These are phyloP conservation scores for Ceratobasidium sp. DNA, from an alignment of 1,284 basidiomycete species.

Conservation along the genomic window DNA sequence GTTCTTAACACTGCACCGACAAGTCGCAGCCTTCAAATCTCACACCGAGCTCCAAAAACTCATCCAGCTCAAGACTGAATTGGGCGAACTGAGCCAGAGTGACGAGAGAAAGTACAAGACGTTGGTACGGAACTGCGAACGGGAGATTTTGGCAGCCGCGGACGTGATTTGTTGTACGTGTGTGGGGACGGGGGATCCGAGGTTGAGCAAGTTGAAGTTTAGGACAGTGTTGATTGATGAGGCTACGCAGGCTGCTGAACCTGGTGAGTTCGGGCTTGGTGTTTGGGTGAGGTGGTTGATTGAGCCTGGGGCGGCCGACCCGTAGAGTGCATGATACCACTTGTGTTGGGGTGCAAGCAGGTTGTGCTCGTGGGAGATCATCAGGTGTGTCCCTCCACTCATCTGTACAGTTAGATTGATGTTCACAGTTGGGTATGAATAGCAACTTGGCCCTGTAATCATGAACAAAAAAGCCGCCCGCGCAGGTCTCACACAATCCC, in stretches of 20 bases:
- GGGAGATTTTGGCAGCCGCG: conserved; percentile 93
- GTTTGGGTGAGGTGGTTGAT: conserved; percentile 45
- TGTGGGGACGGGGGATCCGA: conserved; percentile 96
- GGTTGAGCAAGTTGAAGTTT: conserved; percentile 96
- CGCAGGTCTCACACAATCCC: conserved; percentile 95
- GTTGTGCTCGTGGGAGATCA: conserved; percentile 98
- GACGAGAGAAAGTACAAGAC: conserved; percentile 99
- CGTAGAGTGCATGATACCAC: conserved; percentile 97
- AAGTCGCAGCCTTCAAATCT: conserved; percentile 95
- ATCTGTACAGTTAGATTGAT: no score
- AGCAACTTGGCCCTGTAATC: conserved; percentile 98
- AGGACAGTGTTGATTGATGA: conserved; percentile 98
- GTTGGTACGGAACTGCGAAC: conserved; percentile 93
- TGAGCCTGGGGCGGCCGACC: conserved; percentile 39
- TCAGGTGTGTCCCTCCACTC: conserved; percentile 65
- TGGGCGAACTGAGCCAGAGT: conserved; percentile 94
- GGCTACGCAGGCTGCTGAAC: conserved; percentile 97
- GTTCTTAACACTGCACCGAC: conserved; percentile 96
- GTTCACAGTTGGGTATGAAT: no score
- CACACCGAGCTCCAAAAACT: conserved; percentile 97
- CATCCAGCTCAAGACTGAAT: conserved; percentile 96
- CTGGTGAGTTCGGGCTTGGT: conserved; percentile 66
- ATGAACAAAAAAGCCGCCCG: conserved; percentile 99
- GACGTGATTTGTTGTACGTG: conserved; percentile 99
- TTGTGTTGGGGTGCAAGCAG: conserved; percentile 98